Conservation (phyloP, 257 asterid species). For the Solanum virginianum region DNA sequence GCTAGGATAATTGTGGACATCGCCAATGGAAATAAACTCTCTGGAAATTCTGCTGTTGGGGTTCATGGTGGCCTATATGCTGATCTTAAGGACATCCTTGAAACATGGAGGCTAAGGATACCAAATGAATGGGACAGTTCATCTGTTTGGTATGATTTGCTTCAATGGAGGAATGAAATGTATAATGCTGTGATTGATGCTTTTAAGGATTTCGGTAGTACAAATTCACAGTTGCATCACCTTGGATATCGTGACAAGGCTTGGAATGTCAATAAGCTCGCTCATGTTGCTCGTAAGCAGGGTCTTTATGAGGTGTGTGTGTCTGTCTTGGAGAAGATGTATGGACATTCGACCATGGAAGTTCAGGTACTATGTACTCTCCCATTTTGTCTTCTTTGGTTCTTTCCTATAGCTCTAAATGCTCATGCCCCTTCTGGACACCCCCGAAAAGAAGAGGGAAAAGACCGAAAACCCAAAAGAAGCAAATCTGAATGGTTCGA, state of each 20-base stretch:
- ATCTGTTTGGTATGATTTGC: conserved; percentile 97
- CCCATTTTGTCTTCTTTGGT: neutral
- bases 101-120: conserved; percentile 97
- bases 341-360: conserved; percentile 99
- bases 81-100: conserved; percentile 96
- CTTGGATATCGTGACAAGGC: conserved; percentile 99
- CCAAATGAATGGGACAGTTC: conserved; percentile 98
- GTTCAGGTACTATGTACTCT: conserved; percentile 49
- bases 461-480: neutral
- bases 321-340: conserved; percentile 88
- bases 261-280: conserved; percentile 99
- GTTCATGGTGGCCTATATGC: conserved; percentile 76
- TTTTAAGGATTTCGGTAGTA: conserved; percentile 70
- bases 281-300: conserved; percentile 92
- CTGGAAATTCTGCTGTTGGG: conserved; percentile 78
- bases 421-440: neutral
- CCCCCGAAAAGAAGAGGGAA: neutral
- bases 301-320: conserved; percentile 90
- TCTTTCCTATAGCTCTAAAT: neutral
- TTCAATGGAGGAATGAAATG: conserved; percentile 98
- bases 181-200: conserved; percentile 94
- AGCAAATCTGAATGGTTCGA: neutral
- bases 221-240: conserved; percentile 86
- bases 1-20: conserved; percentile 82
- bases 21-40: conserved; percentile 72